Evolutionary conservation across 2,329 filamentous ascomycete species (phyloP).

Genomic region (Pseudogymnoascus sp.): DNA sequence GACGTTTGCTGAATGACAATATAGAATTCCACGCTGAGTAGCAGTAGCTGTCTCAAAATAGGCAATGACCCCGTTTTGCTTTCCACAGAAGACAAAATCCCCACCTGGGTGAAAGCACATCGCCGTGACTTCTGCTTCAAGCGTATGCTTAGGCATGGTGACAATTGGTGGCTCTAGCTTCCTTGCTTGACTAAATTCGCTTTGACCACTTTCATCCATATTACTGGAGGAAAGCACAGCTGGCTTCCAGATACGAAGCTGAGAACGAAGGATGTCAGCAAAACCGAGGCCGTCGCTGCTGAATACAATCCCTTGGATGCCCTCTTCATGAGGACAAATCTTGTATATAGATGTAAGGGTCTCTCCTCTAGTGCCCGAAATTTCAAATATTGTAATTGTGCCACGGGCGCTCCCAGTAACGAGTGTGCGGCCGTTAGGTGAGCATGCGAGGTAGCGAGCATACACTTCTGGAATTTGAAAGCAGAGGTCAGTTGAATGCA

Average conservation of each 20-base stretch:
- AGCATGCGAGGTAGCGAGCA: background rate
- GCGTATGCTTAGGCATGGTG: slow-evolving; percentile 14
- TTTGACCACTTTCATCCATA: slow-evolving; percentile 19
- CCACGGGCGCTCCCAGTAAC: background rate
- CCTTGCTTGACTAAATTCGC: slow-evolving; percentile 10
- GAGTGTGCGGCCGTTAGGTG: background rate
- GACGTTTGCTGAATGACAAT: slow-evolving; percentile 20
- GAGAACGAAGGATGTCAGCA: slow-evolving; percentile 27
- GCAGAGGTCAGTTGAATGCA: background rate
- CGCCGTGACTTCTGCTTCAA: slow-evolving; percentile 22
- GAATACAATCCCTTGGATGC: slow-evolving; percentile 27
- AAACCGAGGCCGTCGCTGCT: slow-evolving; percentile 28
- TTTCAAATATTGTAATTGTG: background rate
- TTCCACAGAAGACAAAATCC: slow-evolving; percentile 22
- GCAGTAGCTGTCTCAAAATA: slow-evolving; percentile 21
- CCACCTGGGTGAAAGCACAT: slow-evolving; percentile 16
- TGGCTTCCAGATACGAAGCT: slow-evolving; percentile 33
- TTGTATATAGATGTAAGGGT: slow-evolving; percentile 27
- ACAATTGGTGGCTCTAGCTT: slow-evolving; percentile 4
- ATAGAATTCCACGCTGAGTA: slow-evolving; percentile 16
- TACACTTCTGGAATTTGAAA: background rate
- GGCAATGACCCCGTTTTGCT: slow-evolving; percentile 23
- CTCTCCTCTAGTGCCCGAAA: background rate
- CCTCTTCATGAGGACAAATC: slow-evolving; percentile 24
- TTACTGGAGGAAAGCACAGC: slow-evolving; percentile 24